Base-by-base conservation (phyloP, 2,329 filamentous ascomycete genomes). In the Didymella pinodella region DNA sequence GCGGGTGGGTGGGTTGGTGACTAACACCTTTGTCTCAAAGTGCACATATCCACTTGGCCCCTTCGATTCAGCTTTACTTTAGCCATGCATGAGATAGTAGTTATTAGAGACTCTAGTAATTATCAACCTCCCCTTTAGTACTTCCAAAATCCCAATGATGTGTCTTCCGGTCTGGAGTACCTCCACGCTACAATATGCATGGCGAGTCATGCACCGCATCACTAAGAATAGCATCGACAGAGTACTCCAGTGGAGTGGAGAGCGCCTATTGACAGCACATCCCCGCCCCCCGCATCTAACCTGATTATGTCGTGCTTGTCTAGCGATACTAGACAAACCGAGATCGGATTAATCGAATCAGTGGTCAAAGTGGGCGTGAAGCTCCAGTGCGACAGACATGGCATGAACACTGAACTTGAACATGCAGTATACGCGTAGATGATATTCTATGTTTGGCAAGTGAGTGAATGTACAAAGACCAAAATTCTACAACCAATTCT, bases 151-250 rank as follows among this genome's bases (percentile, higher is more conserved):
- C 11, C 8, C 8, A 22, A 10, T 7, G 14, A 20, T 18, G 1
- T 16, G 25, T 10, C 18, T 20, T n/a, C 32, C 11, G 18, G 43
- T 47, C 26, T 54, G 18, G n/a, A 46, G n/a, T 11, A 40, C 10
- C 25, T 43, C 7, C 7, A 8, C 3, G 12, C 40, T 52, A 18
- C 2, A 10, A 16, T 22, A 36, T 48, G 52, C 45, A 48, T 14
- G 18, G 18, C 44, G 45, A 54, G 52, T 48, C 45, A 48, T 54
- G 36, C n/a, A 44, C 11, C 14, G 45, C 36, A 44, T 31, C 16
- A 40, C 45, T 43, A 54, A 54, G 44, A 48, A 48, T 54, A 48
- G 36, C 14, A 20, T 18, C 12, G 8, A 22, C 4, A n/a, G n/a
- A 29, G 16, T 7, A 22, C 18, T 47, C 44, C 41, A 26, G 44